A percentile compares a stretch with the other conserved stretches of the same genome.
Evolutionary conservation across 768 basidiomycete genomes (phyloP).

Genomic region (Tylopilus plumbeoviolaceoides): DNA sequence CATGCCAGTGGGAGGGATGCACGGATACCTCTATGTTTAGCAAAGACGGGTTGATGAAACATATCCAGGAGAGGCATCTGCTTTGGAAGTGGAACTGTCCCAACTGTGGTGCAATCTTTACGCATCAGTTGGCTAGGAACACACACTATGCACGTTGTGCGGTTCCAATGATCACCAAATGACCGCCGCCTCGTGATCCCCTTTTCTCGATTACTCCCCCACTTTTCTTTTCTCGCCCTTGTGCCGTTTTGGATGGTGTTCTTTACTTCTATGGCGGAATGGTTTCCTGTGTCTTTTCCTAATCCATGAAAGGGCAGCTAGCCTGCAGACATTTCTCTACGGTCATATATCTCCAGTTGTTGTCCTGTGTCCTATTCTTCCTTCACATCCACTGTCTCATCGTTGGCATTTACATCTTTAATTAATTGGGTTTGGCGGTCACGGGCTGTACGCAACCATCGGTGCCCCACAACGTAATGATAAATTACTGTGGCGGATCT

Average conservation of each 20-base stretch:
- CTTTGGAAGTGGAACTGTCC: constrained; percentile 25
- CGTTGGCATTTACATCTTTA: not conserved
- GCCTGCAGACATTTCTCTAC: constrained; percentile 2
- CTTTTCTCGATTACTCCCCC: not conserved
- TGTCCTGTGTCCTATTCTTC: not conserved
- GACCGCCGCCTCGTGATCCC: not conserved
- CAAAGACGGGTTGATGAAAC: constrained; percentile 21
- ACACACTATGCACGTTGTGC: constrained; percentile 15
- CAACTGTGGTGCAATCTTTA: constrained; percentile 20
- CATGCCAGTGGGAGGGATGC: constrained; percentile 26
- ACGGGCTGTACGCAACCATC: not conserved
- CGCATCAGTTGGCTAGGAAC: constrained; percentile 14
- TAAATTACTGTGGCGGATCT: constrained; percentile 3
- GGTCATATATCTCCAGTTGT: not conserved
- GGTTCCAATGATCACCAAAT: not conserved
- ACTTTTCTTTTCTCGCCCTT: not conserved
- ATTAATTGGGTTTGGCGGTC: constrained; percentile 1
- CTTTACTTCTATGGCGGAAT: not conserved
- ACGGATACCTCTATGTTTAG: constrained; percentile 14
- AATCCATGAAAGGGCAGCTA: constrained; percentile 2
- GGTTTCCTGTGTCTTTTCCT: not conserved
- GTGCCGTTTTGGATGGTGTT: not conserved
- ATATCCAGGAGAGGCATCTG: constrained; percentile 26
- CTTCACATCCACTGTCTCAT: not conserved
- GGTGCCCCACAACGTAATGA: not conserved